Evolutionary conservation across 352 stramenopile genomes (phyloP).

Genomic region (Phytophthora foliorum): DNA sequence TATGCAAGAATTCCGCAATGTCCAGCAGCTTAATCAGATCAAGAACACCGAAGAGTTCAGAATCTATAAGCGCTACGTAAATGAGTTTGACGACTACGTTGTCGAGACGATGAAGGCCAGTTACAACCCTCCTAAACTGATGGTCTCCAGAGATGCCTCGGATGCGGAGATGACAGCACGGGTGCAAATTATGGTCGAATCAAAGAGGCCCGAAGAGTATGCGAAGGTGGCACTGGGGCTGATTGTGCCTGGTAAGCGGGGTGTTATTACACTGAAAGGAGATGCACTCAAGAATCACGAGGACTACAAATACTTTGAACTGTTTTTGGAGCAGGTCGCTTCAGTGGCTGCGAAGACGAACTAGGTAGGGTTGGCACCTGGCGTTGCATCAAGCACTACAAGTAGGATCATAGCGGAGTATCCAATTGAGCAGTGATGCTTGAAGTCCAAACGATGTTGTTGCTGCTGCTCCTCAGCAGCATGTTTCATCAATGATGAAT

Average conservation of each 20-base stretch:
- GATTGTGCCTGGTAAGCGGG: not conserved
- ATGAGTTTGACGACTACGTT: not conserved
- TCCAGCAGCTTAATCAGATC: not conserved
- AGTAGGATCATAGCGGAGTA: too few species aligned
- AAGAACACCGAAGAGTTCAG: not conserved
- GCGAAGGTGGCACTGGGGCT: not conserved
- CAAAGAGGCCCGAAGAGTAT: not conserved
- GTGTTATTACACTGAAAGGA: not conserved
- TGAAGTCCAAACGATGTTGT: too few species aligned
- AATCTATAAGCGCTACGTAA: not conserved
- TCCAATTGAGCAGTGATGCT: too few species aligned
- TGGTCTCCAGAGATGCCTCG: not conserved
- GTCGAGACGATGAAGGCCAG: not conserved
- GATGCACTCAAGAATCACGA: not conserved
- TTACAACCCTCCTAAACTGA: not conserved
- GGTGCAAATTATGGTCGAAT: not conserved
- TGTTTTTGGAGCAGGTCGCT: not conserved
- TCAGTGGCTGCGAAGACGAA: not conserved
- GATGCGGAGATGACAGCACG: not conserved
- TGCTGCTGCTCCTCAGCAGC: too few species aligned
- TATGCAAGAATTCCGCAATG: not conserved
- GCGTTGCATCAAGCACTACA: too few species aligned
- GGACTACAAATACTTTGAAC: not conserved
- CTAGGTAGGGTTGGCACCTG: too few species aligned
- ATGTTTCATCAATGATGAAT: too few species aligned